These are phyloP conservation scores for Chara braunii DNA, from an alignment of 139 green algal genomes.

Conservation along the genomic window DNA sequence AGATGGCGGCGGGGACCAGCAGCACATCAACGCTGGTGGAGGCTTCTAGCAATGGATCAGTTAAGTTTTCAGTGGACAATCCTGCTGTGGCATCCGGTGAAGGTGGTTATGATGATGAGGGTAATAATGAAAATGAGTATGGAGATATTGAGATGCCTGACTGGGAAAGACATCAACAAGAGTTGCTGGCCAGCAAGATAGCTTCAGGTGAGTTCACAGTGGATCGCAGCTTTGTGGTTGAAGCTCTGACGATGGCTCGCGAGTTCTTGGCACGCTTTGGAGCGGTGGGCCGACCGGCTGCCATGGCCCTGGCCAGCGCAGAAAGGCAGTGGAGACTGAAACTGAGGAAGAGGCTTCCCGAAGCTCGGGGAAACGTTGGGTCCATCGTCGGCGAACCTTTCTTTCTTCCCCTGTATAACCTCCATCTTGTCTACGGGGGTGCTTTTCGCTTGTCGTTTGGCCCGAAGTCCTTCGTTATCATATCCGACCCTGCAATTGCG, in stretches of 20 bases:
- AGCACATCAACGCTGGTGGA: too few species aligned
- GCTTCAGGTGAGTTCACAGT: too few species aligned
- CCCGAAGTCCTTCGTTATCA: slow-evolving; percentile 88
- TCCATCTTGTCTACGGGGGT: slow-evolving; percentile 66
- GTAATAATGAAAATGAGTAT: too few species aligned
- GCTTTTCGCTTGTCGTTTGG: slow-evolving; percentile 91
- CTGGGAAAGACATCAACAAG: too few species aligned
- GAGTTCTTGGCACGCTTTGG: slow-evolving; percentile 6
- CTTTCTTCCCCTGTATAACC: slow-evolving; percentile 88
- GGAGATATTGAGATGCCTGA: too few species aligned
- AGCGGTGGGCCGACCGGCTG: neutral
- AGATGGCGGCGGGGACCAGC: too few species aligned
- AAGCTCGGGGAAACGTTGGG: slow-evolving; percentile 71
- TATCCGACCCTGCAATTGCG: slow-evolving; percentile 73
- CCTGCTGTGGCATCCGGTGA: too few species aligned
- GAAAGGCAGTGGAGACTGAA: slow-evolving; percentile 56
- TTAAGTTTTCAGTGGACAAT: too few species aligned
- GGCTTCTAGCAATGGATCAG: too few species aligned
- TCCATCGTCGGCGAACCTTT: slow-evolving; percentile 88
- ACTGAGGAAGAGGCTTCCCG: slow-evolving; percentile 64
- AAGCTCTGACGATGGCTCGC: neutral
- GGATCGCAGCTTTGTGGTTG: too few species aligned
- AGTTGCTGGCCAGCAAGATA: too few species aligned
- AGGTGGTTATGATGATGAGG: too few species aligned
- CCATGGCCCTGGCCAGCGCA: slow-evolving; percentile 51